These are phyloP conservation scores for Diplotaxis tenuifolia DNA, from an alignment of 345 rosid species.

Conservation along the genomic window DNA sequence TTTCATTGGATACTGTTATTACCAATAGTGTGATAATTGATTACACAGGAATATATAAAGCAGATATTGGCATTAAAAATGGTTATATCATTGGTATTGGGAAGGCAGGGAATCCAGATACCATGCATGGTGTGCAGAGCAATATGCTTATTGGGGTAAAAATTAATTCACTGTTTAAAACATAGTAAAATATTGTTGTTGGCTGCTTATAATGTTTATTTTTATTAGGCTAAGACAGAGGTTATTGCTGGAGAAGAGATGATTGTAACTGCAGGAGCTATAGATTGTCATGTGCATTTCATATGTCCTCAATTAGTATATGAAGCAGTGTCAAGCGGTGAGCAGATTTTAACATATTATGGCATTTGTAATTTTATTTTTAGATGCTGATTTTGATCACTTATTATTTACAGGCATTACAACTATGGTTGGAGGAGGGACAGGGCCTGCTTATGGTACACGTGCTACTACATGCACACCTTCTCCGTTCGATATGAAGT, in stretches of 20 bases:
- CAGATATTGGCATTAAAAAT: conserved; percentile 84
- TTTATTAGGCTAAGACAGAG: conserved; percentile 71
- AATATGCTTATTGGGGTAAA: conserved; percentile 84
- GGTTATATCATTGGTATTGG: conserved; percentile 66
- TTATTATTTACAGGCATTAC: conserved; percentile 64
- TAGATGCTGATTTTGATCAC: not conserved
- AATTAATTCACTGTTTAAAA: conserved; percentile 21
- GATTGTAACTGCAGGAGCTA: conserved; percentile 92
- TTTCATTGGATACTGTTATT: conserved; percentile 70
- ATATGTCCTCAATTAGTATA: conserved; percentile 89
- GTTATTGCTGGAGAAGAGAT: conserved; percentile 93
- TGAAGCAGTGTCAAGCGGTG: conserved; percentile 97
- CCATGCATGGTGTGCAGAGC: conserved; percentile 59
- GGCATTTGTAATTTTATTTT: too few relatives aligned
- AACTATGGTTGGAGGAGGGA: conserved; percentile 94
- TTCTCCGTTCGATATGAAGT: conserved; percentile 73
- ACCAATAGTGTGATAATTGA: conserved; percentile 87
- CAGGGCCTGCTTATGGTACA: conserved; percentile 96
- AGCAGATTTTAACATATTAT: conserved; percentile 29
- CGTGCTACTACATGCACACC: conserved; percentile 98
- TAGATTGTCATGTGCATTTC: conserved; percentile 97
- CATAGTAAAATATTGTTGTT: conserved; percentile 1
- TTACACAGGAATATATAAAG: conserved; percentile 80
- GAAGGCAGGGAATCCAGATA: conserved; percentile 89
- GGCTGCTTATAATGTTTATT: conserved; percentile 25